A percentile compares a stretch with the other conserved stretches of the same genome.
These are phyloP conservation scores for Aspergillus saccharolyticus DNA, from an alignment of 495 filamentous ascomycete genomes.

Conservation along the genomic window DNA sequence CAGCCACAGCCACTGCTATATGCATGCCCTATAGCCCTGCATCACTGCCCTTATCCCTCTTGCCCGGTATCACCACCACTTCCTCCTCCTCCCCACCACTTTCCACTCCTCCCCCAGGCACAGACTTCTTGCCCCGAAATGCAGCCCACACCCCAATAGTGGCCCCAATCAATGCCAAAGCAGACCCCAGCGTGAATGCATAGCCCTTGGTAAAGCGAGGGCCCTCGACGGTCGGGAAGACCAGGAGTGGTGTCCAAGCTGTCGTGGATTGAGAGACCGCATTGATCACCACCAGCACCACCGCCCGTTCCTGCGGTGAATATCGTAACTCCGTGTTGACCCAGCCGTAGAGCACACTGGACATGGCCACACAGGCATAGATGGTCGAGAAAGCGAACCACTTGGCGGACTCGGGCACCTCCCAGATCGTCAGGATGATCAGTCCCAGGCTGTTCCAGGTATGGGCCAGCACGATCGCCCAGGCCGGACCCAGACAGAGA, in stretches of 20 bases:
- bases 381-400: conserved; percentile 44
- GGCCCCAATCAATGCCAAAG: conserved; percentile 35
- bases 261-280: conserved; percentile 44
- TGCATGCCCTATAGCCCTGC: not conserved
- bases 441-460: conserved; percentile 34
- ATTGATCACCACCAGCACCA: conserved; percentile 51
- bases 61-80: too few relatives aligned
- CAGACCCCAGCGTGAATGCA: conserved; percentile 42
- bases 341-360: conserved; percentile 41
- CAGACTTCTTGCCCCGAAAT: too few relatives aligned
- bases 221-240: conserved; percentile 42
- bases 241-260: conserved; percentile 31
- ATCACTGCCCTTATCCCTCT: not conserved
- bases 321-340: conserved; percentile 43
- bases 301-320: conserved; percentile 50
- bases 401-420: conserved; percentile 40
- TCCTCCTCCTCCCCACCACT: too few relatives aligned
- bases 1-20: too few relatives aligned
- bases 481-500: conserved; percentile 34
- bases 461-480: conserved; percentile 39
- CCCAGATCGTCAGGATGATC: conserved; percentile 45
- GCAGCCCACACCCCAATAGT: not conserved
- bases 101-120: too few relatives aligned
- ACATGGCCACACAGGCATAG: conserved; percentile 29
- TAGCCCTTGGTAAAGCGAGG: conserved; percentile 46